Base-by-base conservation (phyloP, 352 stramenopile species). In the Phytophthora pseudosyringae region DNA sequence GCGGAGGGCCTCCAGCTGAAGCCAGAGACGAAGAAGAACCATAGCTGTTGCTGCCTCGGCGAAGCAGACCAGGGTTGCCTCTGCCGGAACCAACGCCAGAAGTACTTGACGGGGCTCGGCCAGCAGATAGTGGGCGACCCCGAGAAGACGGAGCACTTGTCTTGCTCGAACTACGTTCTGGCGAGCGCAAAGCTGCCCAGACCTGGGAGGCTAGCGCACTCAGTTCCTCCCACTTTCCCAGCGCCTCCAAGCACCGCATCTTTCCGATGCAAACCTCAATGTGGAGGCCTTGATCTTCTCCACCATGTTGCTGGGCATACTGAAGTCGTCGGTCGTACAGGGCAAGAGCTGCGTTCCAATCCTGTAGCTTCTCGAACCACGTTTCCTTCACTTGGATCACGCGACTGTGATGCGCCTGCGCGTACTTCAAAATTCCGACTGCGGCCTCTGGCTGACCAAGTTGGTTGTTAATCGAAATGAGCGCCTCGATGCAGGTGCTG, bases 381-480 rank as follows among this genome's bases (percentile, higher is more conserved):
- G 88, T 94, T 56, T 99, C 97, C 58, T 97, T 93, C 8, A 97
- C 75, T 48, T 97, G 79, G 44, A 97, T 97, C 3, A 94, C 90
- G 13, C 82, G 80, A 51, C 80, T 67, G 57, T 97, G 82, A 46
- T 92, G 84, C 49, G 86, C 79, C 67, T 94, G 85, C 1, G 84
- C 87, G 36, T 97, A 97, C 74, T 98, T 99, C 3, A 99, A 63
- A 11, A 99, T 97, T n/a, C 98, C 98, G 10, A 98, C 81, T 10
- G 97, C 97, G 11, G 97, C 97, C 66, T 99, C 97, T 1, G 95
- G 90, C 45, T 96, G 83, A 9, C 97, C 96, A 1, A 99, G 71
- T 74, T 99, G 98, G 51, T 99, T 99, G 78, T 99, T 99, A 44
- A 99, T 99, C 33, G 95, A 97, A 41, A 99, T 99, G 1, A 99